Evolutionary conservation across 306 rosid genomes (phyloP).

Genomic region (Prunus armeniaca): DNA sequence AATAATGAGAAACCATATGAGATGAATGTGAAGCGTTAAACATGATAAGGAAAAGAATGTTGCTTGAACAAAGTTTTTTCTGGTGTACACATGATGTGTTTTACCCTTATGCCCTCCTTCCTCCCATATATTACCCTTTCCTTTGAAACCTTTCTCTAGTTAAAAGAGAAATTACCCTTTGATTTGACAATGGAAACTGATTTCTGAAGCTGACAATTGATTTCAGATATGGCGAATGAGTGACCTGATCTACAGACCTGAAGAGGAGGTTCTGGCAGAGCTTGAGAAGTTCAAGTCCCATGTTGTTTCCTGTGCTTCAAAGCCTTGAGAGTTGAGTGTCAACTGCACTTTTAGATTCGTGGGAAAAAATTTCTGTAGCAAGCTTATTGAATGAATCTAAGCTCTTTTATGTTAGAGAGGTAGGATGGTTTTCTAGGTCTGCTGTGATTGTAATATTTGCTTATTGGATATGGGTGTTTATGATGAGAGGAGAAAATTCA

Average conservation of each 20-base stretch:
- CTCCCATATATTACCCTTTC: neutral
- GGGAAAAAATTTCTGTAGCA: neutral
- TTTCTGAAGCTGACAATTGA: constrained; percentile 1
- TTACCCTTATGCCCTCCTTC: neutral
- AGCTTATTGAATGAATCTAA: neutral
- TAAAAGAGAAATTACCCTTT: neutral
- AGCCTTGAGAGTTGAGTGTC: constrained; percentile 38
- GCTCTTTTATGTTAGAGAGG: neutral
- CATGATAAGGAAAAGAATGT: neutral
- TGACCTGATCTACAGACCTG: constrained; percentile 92
- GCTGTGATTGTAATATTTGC: neutral
- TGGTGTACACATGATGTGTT: neutral
- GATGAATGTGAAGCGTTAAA: neutral
- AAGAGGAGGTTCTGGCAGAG: constrained; percentile 92
- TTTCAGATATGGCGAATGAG: constrained; percentile 99
- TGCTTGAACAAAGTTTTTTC: neutral
- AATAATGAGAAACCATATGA: neutral
- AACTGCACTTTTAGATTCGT: neutral
- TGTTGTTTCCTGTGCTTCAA: constrained; percentile 75
- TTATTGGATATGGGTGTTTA: neutral
- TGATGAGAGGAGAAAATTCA: neutral
- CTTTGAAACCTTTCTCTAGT: neutral
- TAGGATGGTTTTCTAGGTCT: constrained; percentile 6
- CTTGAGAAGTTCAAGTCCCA: constrained; percentile 94
- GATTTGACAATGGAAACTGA: neutral